Evolutionary conservation across 1,139 yeast genomes (phyloP), one percentile per base, ranked within the genome.

Genomic region (Hansenula sp.): DNA sequence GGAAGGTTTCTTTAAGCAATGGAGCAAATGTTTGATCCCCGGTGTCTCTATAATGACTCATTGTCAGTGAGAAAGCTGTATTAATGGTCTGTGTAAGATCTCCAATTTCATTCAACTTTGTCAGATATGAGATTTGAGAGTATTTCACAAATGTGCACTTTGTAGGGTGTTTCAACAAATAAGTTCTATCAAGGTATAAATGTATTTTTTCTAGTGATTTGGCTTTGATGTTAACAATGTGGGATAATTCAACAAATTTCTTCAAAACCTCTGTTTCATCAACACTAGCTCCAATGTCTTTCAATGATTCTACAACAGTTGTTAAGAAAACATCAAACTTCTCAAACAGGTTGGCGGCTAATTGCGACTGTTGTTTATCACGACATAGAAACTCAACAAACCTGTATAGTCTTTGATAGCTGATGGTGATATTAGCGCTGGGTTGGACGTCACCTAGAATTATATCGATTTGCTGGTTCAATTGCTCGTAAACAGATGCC

Each of bases 301-400:
- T 17, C 3, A 32, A 16, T 33, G 38, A 5, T 5, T 34, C 24
- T 10, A 45, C 36, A 6, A 19, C 37, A 15, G 4, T 33, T 10
- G 29, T 24, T 3, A 30, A 16, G 29, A 41, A 42, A 4, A 17
- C 13, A 12, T 47, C 41, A 8, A 53, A 38, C 17, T 51, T 50
- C 12, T 38, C 36, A 40, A 45, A 55, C 9, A 61, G 47, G 19
- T 43, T 41, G 11, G 44, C 40, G 43, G 67, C 50, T 10, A 67
- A 45, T n/a, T 40, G 42, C 2, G 57, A 47, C 9, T 60, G 62
- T 36, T 53, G 54, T 36, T 52, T 62, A 38, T 61, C 64, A 11
- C 69, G 54, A 38, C 69, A 66, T 1, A 68, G 52, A 41, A 61
- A 60, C 55, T 67, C 72, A 13, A 66, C 72, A 17, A 59, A 60